These are phyloP conservation scores for Grifola frondosa DNA, from an alignment of 1,284 basidiomycete genomes.

Conservation along the genomic window DNA sequence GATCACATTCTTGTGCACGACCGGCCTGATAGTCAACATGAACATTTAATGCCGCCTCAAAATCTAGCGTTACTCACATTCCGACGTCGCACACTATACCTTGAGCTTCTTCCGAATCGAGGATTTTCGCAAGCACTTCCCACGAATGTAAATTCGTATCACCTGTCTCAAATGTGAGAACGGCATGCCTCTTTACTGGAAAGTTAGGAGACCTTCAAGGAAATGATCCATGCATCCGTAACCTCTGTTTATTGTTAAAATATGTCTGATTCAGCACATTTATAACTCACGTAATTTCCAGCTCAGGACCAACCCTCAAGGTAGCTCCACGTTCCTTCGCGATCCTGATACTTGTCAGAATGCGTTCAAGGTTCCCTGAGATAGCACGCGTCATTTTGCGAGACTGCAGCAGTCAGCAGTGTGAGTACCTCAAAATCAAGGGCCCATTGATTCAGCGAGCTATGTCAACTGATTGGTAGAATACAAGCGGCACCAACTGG, in stretches of 20 bases:
- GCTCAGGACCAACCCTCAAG: conserved; percentile 94
- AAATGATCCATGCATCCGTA: conserved; percentile 97
- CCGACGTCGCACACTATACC: conserved; percentile 92
- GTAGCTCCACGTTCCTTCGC: conserved; percentile 90
- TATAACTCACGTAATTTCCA: conserved; percentile 87
- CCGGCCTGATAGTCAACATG: conserved; percentile 61
- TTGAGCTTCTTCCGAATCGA: conserved; percentile 72
- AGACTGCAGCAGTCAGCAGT: neutral
- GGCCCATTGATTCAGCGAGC: conserved; percentile 96
- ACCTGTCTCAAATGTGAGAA: conserved; percentile 46
- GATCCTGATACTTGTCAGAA: conserved; percentile 83
- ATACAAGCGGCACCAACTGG: neutral
- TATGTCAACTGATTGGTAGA: conserved; percentile 30
- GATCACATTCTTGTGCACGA: conserved; percentile 94
- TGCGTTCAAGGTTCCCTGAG: conserved; percentile 90
- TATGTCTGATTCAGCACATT: neutral
- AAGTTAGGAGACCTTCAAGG: conserved; percentile 60
- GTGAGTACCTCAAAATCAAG: conserved; percentile 81
- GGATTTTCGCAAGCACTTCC: conserved; percentile 88
- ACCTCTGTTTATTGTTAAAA: conserved; percentile 51
- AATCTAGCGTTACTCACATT: conserved; percentile 59
- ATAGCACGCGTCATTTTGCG: neutral
- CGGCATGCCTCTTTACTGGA: neutral
- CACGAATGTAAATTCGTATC: conserved; percentile 95
- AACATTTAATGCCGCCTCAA: neutral